Base-by-base conservation (phyloP, 306 rosid genomes). In the Vicia faba region DNA sequence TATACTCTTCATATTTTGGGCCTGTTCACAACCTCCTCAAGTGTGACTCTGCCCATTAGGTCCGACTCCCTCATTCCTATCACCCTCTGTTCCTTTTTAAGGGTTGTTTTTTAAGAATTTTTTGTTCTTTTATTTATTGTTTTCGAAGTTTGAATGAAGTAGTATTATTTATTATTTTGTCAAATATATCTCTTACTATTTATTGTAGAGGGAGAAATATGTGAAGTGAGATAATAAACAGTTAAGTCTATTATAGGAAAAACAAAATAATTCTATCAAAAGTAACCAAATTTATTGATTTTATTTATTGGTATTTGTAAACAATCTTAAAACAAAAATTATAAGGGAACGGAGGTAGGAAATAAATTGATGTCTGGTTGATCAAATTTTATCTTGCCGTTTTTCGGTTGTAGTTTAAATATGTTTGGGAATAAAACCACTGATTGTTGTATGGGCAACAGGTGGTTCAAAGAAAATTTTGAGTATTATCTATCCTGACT, bases 401-500 rank as follows among this genome's bases (percentile, higher is more conserved):
- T 71, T 9, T 41, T 57, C 58, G 51, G 26, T 29, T 13, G 23
- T 61, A 12, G 69, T 51, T 71, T 45, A 46, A 55, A 38, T 51
- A 43, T 71, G 58, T 55, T 31, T 46, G 41, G 59, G 69, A 64
- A 48, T 59, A 26, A 57, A 71, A 51, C n/a, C 26, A 23, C 66
- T 77, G 59, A 82, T 65, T 61, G 53, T 72, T 81, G 23, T 53
- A 60, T 48, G 66, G 48, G 18, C 15, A 10, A 75, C 84, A 92
- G 97, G 95, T 79, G 97, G 97, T 51, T 61, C 8, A 62, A 82
- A 69, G 75, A 87, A 84, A 78, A 85, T 92, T 80, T 80, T 77
- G 58, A 84, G 96, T 13, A 43, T 89, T 71, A 64, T 48, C 66
- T 89, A 89, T 66, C 79, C 86, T 69, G 97, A 91, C 64, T 78